A percentile compares a stretch with the other conserved stretches of the same genome.
phyloP scores from a whole-genome alignment of 345 rosid genomes.

The Anacardium occidentale region DNA sequence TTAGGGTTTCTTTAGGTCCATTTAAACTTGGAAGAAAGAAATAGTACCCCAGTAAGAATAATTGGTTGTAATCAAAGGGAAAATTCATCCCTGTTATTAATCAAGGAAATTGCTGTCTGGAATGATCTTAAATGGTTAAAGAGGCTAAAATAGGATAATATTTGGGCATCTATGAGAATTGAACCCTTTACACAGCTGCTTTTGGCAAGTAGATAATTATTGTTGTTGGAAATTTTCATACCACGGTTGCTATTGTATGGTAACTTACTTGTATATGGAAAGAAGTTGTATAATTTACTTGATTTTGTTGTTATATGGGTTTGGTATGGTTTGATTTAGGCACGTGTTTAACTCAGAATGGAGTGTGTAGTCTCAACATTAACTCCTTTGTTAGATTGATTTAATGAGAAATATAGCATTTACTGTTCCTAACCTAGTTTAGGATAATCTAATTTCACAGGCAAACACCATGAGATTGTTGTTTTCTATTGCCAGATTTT shows the following conservation, averaged over 20 bases:
- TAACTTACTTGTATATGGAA: neutral
- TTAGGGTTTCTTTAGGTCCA: neutral
- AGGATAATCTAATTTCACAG: neutral
- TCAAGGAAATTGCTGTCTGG: neutral
- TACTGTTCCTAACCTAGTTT: neutral
- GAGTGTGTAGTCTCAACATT: neutral
- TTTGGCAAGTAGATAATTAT: neutral
- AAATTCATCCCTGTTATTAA: neutral
- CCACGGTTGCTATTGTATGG: neutral
- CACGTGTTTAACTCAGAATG: neutral
- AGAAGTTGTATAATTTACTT: neutral
- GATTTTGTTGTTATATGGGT: neutral
- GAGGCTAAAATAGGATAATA: neutral
- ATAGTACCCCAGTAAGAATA: neutral
- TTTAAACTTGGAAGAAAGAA: neutral
- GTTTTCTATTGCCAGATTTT: neutral
- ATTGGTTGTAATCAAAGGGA: neutral
- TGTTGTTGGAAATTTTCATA: neutral
- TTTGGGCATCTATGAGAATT: neutral
- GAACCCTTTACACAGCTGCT: neutral
- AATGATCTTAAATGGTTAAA: neutral
- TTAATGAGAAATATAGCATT: neutral
- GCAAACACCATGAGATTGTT: neutral
- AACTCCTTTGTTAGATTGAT: neutral
- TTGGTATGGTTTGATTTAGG: neutral